Conservation (phyloP, 495 filamentous ascomycete species). For the Aspergillus conjunctus region DNA sequence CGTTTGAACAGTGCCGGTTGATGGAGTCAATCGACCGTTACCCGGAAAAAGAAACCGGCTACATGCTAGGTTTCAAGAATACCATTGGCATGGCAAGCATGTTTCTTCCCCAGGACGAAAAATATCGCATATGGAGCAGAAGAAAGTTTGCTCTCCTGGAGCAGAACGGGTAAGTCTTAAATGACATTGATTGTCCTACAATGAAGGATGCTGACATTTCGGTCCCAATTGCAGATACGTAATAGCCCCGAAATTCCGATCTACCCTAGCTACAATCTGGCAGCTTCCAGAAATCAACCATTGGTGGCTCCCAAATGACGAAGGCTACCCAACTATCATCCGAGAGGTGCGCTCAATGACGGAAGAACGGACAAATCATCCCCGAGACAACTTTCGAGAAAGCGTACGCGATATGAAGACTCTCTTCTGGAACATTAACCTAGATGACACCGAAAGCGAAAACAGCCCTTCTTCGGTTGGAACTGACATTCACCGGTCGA, state of each 20-base stretch:
- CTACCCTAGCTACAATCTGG: conserved; percentile 72
- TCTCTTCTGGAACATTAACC: conserved; percentile 59
- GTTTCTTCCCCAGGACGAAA: conserved; percentile 72
- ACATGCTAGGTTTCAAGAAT: conserved; percentile 72
- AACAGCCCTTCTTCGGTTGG: conserved; percentile 30
- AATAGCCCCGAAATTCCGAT: conserved; percentile 72
- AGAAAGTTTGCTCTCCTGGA: conserved; percentile 80
- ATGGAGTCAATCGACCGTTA: conserved; percentile 76
- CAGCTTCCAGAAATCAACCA: conserved; percentile 64
- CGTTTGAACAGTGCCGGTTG: conserved; percentile 71
- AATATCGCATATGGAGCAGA: conserved; percentile 80
- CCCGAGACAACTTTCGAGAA: conserved; percentile 62
- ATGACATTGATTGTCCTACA: not conserved
- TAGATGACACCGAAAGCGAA: conserved; percentile 43
- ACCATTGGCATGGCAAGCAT: conserved; percentile 73
- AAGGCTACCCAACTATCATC: conserved; percentile 69
- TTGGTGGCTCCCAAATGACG: conserved; percentile 88
- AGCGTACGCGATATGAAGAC: conserved; percentile 75
- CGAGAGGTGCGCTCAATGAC: conserved; percentile 76
- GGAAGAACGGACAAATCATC: conserved; percentile 65
- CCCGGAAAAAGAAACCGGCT: conserved; percentile 68
- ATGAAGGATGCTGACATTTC: conserved; percentile 3
- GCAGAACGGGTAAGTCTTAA: conserved; percentile 70
- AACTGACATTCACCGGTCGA: conserved; percentile 15
- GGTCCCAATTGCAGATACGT: conserved; percentile 65